Conservation (phyloP, 805 yeast genomes). For the Wickerhamiella occidentalis region DNA sequence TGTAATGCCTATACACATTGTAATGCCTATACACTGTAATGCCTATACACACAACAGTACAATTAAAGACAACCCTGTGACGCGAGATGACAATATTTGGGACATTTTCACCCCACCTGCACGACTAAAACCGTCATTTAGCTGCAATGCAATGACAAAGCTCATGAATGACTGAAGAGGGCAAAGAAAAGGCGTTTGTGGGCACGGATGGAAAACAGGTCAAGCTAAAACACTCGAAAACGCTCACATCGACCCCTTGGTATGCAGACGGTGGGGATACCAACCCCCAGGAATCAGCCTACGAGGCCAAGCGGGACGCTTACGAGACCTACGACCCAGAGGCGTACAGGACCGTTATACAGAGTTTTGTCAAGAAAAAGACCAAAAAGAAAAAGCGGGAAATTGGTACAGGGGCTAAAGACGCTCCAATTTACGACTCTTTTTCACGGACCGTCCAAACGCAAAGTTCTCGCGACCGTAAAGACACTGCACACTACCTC, state of each 20-base stretch:
- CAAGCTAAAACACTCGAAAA: slow-evolving; percentile 5
- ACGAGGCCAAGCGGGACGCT: slow-evolving; percentile 12
- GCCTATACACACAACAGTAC: too few relatives aligned
- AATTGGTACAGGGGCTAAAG: not conserved
- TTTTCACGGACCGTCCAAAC: slow-evolving; percentile 7
- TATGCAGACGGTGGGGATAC: not conserved
- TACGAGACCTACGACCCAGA: slow-evolving; percentile 8
- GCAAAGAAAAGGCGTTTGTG: not conserved
- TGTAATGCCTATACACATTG: too few relatives aligned
- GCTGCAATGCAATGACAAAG: not conserved
- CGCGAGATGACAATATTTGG: too few relatives aligned
- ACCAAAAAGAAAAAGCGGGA: not conserved
- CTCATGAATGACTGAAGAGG: not conserved
- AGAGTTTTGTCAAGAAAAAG: not conserved
- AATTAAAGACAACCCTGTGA: too few relatives aligned
- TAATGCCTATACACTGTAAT: too few relatives aligned
- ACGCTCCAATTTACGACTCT: slow-evolving; percentile 6
- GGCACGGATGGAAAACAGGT: slow-evolving; percentile 7
- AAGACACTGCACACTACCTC: slow-evolving; percentile 13
- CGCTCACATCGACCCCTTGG: slow-evolving; percentile 5
- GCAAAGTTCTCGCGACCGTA: slow-evolving; percentile 2
- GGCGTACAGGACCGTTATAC: slow-evolving; percentile 7
- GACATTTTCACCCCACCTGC: not conserved
- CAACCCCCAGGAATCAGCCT: not conserved
- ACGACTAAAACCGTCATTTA: not conserved